These are phyloP conservation scores for Metschnikowia lachancei DNA, from an alignment of 805 yeast genomes.

Conservation along the genomic window DNA sequence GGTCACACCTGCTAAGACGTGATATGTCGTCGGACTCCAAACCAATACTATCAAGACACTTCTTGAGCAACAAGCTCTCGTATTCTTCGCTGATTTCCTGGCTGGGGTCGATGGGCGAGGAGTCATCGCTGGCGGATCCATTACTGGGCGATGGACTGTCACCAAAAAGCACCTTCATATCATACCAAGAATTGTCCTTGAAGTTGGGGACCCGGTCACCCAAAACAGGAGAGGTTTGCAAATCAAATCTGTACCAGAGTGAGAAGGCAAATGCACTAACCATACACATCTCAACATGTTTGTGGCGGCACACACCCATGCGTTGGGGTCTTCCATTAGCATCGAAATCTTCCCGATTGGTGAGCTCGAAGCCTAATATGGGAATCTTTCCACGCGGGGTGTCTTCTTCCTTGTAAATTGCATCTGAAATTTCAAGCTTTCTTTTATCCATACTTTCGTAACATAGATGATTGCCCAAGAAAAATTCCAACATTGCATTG, in stretches of 20 bases:
- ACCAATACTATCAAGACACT: no score
- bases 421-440: not conserved
- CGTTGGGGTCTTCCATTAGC: not conserved
- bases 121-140: no score
- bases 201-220: no score
- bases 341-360: no score
- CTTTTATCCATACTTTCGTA: not conserved
- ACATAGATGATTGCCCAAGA: not conserved
- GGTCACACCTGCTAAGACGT: no score
- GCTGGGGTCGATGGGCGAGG: no score
- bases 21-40: no score
- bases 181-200: no score
- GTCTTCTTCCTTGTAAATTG: not conserved
- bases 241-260: slow-evolving; percentile 1
- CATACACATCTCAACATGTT: not conserved
- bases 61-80: no score
- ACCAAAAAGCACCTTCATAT: not conserved
- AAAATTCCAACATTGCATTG: not conserved
- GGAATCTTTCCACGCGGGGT: not conserved
- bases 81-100: no score
- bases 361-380: not conserved
- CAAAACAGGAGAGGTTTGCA: no score
- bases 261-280: slow-evolving; percentile 2
- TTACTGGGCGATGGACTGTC: no score
- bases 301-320: not conserved